phyloP scores from a whole-genome alignment of 2,329 filamentous ascomycete genomes.

The Stylonectria norvegica region DNA sequence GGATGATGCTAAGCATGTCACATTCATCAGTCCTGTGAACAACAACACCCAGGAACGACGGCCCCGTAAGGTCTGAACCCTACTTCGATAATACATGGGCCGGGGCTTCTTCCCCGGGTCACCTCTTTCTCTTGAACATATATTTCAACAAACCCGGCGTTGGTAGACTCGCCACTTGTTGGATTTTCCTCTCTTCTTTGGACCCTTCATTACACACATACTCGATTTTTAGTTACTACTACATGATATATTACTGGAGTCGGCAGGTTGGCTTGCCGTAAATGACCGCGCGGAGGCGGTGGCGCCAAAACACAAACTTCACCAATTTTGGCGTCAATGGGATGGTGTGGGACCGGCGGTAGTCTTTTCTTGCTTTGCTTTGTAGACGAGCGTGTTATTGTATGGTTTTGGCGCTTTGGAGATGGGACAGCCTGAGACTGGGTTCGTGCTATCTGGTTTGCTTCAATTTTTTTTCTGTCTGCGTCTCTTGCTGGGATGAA shows the following conservation, averaged over 20 bases:
- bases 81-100: slow-evolving; percentile 1
- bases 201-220: slow-evolving; percentile 25
- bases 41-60: slow-evolving; percentile 35
- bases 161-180: slow-evolving; percentile 15
- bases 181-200: slow-evolving; percentile 29
- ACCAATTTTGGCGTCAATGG: no score
- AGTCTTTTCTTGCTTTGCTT: slow-evolving; percentile 1
- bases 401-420: slow-evolving; percentile 17
- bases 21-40: slow-evolving; percentile 52
- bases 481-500: slow-evolving; percentile 10
- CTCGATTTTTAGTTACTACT: slow-evolving; percentile 27
- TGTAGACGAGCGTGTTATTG: slow-evolving; percentile 21
- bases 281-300: slow-evolving; percentile 14
- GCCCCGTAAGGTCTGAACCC: slow-evolving; percentile 26
- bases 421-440: slow-evolving; percentile 10
- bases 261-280: slow-evolving; percentile 14
- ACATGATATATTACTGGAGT: slow-evolving; percentile 15
- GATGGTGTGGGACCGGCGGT: no score
- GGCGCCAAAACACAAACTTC: not conserved
- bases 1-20: slow-evolving; percentile 54
- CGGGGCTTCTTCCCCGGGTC: not conserved
- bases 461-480: slow-evolving; percentile 6
- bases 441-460: slow-evolving; percentile 3
- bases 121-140: slow-evolving; percentile 3
- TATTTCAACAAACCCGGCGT: slow-evolving; percentile 1